A percentile compares a stretch with the other conserved stretches of the same genome.
phyloP scores from a whole-genome alignment of 2,329 filamentous ascomycete species.

The Dothidotthia symphoricarpi region DNA sequence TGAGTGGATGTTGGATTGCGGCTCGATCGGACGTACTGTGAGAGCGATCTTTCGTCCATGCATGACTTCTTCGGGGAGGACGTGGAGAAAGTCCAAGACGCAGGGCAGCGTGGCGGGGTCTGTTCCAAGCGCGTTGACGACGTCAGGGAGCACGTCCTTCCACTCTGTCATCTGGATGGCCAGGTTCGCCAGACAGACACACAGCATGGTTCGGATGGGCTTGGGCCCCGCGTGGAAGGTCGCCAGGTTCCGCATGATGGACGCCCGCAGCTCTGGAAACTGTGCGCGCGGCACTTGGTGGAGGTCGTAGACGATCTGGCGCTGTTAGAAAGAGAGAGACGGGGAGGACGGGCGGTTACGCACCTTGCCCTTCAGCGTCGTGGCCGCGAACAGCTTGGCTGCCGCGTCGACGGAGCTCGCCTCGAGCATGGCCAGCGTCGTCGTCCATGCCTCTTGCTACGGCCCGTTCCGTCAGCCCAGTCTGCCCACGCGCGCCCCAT shows the following conservation, averaged over 20 bases:
- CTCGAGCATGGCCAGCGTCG: conserved; percentile 82
- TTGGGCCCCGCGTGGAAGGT: conserved; percentile 79
- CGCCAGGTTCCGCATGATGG: conserved; percentile 77
- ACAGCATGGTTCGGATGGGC: conserved; percentile 77
- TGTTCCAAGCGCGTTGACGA: conserved; percentile 74
- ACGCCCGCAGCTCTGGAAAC: conserved; percentile 74
- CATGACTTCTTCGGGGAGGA: conserved; percentile 97
- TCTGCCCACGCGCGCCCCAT: conserved; percentile 9
- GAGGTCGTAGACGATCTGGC: conserved; percentile 92
- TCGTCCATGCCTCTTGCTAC: conserved; percentile 86
- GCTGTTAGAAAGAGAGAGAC: conserved; percentile 16
- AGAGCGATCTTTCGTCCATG: conserved; percentile 99
- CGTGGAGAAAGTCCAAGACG: conserved; percentile 92
- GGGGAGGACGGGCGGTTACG: conserved; percentile 17
- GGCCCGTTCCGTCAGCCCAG: conserved; percentile 24
- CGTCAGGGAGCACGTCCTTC: conserved; percentile 85
- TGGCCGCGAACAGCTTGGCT: conserved; percentile 91
- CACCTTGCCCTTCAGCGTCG: conserved; percentile 97
- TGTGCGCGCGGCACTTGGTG: conserved; percentile 78
- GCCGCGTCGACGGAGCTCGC: conserved; percentile 72
- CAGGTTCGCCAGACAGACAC: conserved; percentile 88
- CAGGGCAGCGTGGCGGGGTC: conserved; percentile 78
- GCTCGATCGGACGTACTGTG: conserved; percentile 78
- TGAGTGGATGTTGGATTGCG: conserved; percentile 38
- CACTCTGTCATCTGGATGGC: conserved; percentile 95